Conservation (phyloP, 805 yeast species). For the Saccharomyces jurei region DNA sequence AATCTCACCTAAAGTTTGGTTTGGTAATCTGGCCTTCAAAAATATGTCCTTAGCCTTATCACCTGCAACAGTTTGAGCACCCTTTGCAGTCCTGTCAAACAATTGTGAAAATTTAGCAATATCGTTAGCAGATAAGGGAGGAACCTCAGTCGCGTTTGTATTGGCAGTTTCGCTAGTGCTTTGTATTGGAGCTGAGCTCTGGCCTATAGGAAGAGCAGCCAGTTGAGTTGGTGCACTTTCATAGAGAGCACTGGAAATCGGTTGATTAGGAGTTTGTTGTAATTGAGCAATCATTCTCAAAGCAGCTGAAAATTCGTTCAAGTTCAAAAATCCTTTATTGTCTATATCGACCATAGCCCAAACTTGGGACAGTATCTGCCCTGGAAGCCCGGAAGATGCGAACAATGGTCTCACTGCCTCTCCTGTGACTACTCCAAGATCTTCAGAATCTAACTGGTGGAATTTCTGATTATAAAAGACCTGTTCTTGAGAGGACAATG, state of each 20-base stretch:
- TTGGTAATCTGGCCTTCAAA: conserved; percentile 79
- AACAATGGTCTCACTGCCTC: conserved; percentile 74
- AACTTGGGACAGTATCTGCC: conserved; percentile 72
- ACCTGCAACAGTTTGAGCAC: conserved; percentile 58
- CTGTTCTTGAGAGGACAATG: conserved; percentile 65
- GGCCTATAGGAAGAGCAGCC: conserved; percentile 31
- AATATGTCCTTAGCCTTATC: conserved; percentile 78
- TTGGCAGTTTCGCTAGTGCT: conserved; percentile 21
- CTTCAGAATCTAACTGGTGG: conserved; percentile 69
- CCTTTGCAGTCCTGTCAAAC: conserved; percentile 51
- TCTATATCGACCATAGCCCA: conserved; percentile 94
- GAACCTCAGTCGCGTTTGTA: conserved; percentile 31
- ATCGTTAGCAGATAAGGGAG: conserved; percentile 50
- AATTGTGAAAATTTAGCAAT: conserved; percentile 58
- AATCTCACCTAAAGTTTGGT: conserved; percentile 67
- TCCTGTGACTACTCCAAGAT: conserved; percentile 78
- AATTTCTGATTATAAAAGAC: conserved; percentile 66
- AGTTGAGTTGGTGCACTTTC: conserved; percentile 19
- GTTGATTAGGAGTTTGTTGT: conserved; percentile 50
- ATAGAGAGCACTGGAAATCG: conserved; percentile 39
- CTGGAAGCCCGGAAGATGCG: conserved; percentile 77
- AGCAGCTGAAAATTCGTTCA: conserved; percentile 74
- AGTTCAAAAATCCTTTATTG: conserved; percentile 76
- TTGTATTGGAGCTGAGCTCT: conserved; percentile 31
- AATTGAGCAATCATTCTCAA: conserved; percentile 84